Conservation (phyloP, 2,329 filamentous ascomycete species). For the Dothidotthia symphoricarpi region DNA sequence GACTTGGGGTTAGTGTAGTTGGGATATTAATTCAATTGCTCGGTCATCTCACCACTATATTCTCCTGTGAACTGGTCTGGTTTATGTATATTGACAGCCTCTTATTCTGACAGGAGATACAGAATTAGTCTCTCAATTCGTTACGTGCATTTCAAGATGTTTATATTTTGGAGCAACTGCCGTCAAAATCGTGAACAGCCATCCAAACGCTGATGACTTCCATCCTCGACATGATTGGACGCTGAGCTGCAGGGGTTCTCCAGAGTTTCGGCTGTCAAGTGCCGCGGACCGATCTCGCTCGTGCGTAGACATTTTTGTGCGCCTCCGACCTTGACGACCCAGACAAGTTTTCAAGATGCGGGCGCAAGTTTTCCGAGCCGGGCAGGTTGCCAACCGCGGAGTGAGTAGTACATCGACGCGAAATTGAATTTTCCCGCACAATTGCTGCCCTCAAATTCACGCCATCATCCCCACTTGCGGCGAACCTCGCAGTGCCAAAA, state of each 20-base stretch:
- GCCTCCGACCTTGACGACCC: constrained; percentile 15
- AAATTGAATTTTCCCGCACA: constrained; percentile 1
- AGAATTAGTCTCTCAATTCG: too few species aligned
- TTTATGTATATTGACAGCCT: too few species aligned
- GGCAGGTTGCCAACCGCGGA: constrained; percentile 33
- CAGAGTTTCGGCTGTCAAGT: constrained; percentile 17
- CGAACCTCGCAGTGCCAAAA: background rate
- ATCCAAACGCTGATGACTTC: constrained; percentile 11
- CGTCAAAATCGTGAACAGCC: too few species aligned
- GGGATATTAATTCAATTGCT: constrained; percentile 8
- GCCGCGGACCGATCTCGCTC: constrained; percentile 27
- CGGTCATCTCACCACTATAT: background rate
- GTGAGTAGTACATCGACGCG: constrained; percentile 19
- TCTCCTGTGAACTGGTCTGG: too few species aligned
- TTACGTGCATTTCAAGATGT: too few species aligned
- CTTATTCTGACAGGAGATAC: too few species aligned
- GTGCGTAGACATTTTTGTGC: constrained; percentile 27
- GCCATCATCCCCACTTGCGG: background rate
- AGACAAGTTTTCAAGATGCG: constrained; percentile 32
- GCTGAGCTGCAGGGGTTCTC: constrained; percentile 16
- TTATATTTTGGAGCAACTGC: too few species aligned
- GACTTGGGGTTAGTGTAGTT: background rate
- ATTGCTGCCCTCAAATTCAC: background rate
- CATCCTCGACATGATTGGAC: constrained; percentile 24
- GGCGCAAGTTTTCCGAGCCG: constrained; percentile 33